Evolutionary conservation across 2,329 filamentous ascomycete genomes (phyloP), one percentile per base, ranked within the genome.

Genomic region (Didymosphaeria variabile): DNA sequence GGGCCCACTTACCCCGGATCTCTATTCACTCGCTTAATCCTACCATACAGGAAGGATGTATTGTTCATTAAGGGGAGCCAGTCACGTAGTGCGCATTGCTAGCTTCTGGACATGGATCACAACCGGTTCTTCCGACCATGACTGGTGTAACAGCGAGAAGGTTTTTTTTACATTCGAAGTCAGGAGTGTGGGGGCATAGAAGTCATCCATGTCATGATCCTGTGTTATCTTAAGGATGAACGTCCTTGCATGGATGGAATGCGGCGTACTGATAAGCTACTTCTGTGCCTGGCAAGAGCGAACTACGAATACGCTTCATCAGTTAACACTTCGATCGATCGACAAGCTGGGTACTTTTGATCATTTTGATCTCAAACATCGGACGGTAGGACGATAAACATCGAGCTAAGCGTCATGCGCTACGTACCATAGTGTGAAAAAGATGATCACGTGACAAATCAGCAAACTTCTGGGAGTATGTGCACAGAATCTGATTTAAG

Each of bases 1-100:
- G 53, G 60, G 57, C 60, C 60, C 60, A 38, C 57, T 44, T 29
- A 26, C 50, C 57, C 60, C 53, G 42, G 57, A 51, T 55, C 21
- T 45, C 40, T 23, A 31, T 58, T 29, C 46, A 46, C 52, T 47
- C 53, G 53, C 13, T 38, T 55, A 31, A 42, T 54, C 51, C 51
- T 42, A 13, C 51, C 36, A 5, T 31, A 32, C 26, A 32, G 13
- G 45, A 17, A 26, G 13, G 26, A 31, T 15, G 15, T 47, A 21
- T 5, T 17, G 13, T 12, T 21, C 23, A 26, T 13, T 8, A 51
- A 38, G 8, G n/a, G 21, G 19, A 10, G 32, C 32, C 49, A 52
- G 17, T 40, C 50, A 52, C 34, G 40, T 52, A 19, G 29, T 51
- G 31, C 47, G 47, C 12, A 51, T 36, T 51, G 15, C 31, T 34